Evolutionary conservation across 192 early-diverging fungal species (phyloP).

Genomic region (Funneliformis geosporum): DNA sequence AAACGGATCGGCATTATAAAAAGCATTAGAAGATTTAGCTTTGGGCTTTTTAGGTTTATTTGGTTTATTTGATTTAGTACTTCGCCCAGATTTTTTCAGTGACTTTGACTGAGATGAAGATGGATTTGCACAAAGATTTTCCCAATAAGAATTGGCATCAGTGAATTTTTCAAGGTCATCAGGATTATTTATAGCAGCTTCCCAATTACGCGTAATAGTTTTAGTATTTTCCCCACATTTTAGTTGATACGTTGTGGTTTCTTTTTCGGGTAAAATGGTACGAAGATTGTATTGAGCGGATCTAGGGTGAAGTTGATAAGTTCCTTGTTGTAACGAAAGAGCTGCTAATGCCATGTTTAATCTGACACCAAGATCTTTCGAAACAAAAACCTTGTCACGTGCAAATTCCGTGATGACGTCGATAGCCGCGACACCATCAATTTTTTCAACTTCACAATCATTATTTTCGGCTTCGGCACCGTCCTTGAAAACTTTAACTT

Average conservation of each 20-base stretch:
- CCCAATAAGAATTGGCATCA: slow-evolving; percentile 40
- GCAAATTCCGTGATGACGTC: slow-evolving; percentile 38
- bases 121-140: slow-evolving; percentile 33
- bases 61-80: too few relatives aligned
- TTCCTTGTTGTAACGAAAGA: slow-evolving; percentile 34
- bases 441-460: slow-evolving; percentile 38
- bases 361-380: slow-evolving; percentile 47
- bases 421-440: slow-evolving; percentile 42
- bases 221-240: slow-evolving; percentile 36
- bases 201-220: slow-evolving; percentile 36
- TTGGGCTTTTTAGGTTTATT: not conserved
- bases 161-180: slow-evolving; percentile 37
- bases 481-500: not conserved
- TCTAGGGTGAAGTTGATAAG: not conserved
- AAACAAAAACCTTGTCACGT: slow-evolving; percentile 39
- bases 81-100: too few relatives aligned
- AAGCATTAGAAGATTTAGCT: slow-evolving; percentile 12
- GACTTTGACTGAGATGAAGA: too few relatives aligned
- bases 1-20: slow-evolving; percentile 32
- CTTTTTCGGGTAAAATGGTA: slow-evolving; percentile 37
- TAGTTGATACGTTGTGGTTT: slow-evolving; percentile 38
- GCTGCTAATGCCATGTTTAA: slow-evolving; percentile 44
- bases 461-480: not conserved
- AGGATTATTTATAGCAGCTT: slow-evolving; percentile 31
- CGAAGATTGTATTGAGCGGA: slow-evolving; percentile 34